Evolutionary conservation across 164 flowering plant genomes (phyloP), one percentile per base, ranked within the genome.

Genomic region (Sextonia rubra): DNA sequence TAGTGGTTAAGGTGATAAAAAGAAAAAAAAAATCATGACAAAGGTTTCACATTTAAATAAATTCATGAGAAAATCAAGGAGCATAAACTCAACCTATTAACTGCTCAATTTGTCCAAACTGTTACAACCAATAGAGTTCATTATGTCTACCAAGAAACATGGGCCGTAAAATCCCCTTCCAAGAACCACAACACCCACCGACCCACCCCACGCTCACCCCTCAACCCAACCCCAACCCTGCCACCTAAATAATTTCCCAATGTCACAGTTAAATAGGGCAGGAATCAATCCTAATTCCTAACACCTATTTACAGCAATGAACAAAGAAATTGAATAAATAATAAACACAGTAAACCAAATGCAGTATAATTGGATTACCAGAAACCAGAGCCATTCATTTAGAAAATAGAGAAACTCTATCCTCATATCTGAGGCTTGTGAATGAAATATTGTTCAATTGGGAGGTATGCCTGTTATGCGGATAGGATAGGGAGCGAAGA

Each of bases 1-100:
- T 56, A 67, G 69, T 71, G 32, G 83, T 89, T 80, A 91, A 90
- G 92, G 68, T 76, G 70, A 77, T 22, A 55, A 26, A 18, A 44
- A 68, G 62, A 60, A 5, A 44, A 25, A 49, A 70, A 58, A 9
- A 27, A 18, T 58, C 23, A 65, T 2, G 44, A 37, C 11, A 52
- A 52, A 52, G 58, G 58, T 20, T 20, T 52, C 20, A 15, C 17
- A 52, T 17, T 17, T 52, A 12, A 37, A 37, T 37, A 37, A 37
- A 37, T 37, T 20, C n/a, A 18, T 52, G n/a, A 52, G 58, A 52
- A 52, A 5, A 52, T 37, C 44, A 52, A 52, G 58, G 5, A 52
- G 58, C 5, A 17, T 52, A 6, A 47, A 47, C 49, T 47, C 12
- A 47, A 47, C 11, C 49, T 6, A 12, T 2, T 47, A 52, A 52